phyloP scores from a whole-genome alignment of 306 rosid genomes.

The Begonia loranthoides region DNA sequence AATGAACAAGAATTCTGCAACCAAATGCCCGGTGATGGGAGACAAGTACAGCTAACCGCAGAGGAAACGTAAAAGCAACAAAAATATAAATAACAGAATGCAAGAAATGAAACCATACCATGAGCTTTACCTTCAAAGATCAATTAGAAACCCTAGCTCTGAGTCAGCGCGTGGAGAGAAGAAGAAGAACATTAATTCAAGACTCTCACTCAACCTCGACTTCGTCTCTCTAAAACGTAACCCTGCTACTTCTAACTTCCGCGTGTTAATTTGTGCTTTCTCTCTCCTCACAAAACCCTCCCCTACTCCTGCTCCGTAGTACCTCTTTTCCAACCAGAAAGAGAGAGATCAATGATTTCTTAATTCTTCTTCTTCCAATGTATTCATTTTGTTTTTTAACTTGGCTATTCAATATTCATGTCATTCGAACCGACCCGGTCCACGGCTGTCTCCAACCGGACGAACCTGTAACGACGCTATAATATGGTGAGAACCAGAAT shows the following conservation, averaged over 20 bases:
- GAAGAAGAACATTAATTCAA: not conserved
- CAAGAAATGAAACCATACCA: not conserved
- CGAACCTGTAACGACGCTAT: too few relatives aligned
- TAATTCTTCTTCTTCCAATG: not conserved
- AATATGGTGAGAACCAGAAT: not conserved
- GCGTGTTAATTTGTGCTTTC: not conserved
- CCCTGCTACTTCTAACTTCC: too few relatives aligned
- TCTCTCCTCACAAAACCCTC: not conserved
- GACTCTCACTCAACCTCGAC: not conserved
- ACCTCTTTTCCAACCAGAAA: not conserved
- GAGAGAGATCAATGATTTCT: not conserved
- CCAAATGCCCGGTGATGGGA: not conserved
- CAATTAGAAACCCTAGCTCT: not conserved
- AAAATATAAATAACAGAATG: not conserved
- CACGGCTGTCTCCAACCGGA: too few relatives aligned
- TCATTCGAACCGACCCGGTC: too few relatives aligned
- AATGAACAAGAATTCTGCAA: not conserved
- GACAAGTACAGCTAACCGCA: not conserved
- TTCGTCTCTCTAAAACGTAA: too few relatives aligned
- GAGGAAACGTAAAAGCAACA: not conserved
- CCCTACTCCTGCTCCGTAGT: not conserved
- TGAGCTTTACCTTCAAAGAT: not conserved
- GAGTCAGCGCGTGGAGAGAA: not conserved
- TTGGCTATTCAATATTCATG: too few relatives aligned
- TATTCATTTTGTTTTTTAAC: not conserved